Evolutionary conservation across 2,329 filamentous ascomycete genomes (phyloP).

Genomic region (Cercospora sesami): DNA sequence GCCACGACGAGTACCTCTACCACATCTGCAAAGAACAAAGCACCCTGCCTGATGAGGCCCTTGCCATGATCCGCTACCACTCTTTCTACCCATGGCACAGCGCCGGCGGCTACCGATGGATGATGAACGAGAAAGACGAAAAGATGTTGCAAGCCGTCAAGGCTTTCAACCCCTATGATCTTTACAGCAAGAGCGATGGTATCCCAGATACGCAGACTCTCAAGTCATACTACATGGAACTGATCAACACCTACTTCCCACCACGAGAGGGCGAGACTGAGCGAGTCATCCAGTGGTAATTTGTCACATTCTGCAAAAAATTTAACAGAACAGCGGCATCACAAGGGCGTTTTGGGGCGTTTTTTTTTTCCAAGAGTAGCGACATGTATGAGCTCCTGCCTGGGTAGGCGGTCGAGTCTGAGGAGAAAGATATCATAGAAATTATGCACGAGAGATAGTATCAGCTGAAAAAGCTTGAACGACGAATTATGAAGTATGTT

Average conservation of each 20-base stretch:
- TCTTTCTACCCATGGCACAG: slow-evolving; percentile 91
- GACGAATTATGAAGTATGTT: background rate
- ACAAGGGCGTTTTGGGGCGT: background rate
- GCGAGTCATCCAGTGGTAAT: slow-evolving; percentile 67
- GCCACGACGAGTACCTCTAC: slow-evolving; percentile 86
- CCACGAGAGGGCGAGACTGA: slow-evolving; percentile 37
- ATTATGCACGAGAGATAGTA: background rate
- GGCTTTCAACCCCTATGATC: slow-evolving; percentile 87
- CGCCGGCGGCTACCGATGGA: slow-evolving; percentile 73
- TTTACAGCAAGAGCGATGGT: slow-evolving; percentile 89
- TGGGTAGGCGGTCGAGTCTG: background rate
- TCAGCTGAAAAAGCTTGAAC: background rate
- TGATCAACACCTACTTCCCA: slow-evolving; percentile 67
- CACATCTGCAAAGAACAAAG: slow-evolving; percentile 82
- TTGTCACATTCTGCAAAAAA: background rate
- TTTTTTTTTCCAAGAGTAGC: background rate
- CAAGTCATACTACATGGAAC: slow-evolving; percentile 73
- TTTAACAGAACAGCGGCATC: background rate
- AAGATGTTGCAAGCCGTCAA: slow-evolving; percentile 77
- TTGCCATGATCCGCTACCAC: slow-evolving; percentile 93
- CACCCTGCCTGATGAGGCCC: slow-evolving; percentile 73
- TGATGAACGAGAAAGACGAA: slow-evolving; percentile 82
- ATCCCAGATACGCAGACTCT: slow-evolving; percentile 73
- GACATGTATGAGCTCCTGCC: slow-evolving; percentile 1
- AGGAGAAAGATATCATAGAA: background rate